These are phyloP conservation scores for Prototheca wickerhamii DNA, from an alignment of 163 green algal species.

Conservation along the genomic window DNA sequence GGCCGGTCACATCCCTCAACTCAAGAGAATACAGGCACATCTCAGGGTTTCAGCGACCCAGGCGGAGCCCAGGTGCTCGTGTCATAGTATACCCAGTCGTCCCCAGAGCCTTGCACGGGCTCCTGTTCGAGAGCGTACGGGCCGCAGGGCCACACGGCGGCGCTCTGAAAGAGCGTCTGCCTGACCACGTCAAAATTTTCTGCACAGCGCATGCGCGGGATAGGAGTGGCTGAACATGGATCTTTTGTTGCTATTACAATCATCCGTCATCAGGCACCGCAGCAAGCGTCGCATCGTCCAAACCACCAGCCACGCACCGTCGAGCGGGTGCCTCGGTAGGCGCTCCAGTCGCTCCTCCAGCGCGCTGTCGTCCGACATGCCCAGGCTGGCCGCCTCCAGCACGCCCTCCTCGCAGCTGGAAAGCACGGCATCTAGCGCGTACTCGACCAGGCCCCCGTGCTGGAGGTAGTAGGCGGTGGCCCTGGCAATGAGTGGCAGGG, in stretches of 20 bases:
- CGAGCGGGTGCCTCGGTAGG: conserved; percentile 18
- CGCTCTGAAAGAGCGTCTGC: conserved; percentile 25
- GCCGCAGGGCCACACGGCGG: conserved; percentile 29
- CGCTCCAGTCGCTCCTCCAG: not conserved
- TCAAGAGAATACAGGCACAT: no score
- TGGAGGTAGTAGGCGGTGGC: conserved; percentile 10
- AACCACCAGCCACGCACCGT: conserved; percentile 4
- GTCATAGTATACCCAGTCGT: conserved; percentile 33
- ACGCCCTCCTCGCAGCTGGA: conserved; percentile 11
- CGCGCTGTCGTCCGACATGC: conserved; percentile 1
- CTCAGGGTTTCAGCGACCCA: no score
- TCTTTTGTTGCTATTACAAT: no score
- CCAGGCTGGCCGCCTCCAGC: not conserved
- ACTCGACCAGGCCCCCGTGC: conserved; percentile 13
- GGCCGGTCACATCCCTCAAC: no score
- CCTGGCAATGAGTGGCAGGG: not conserved
- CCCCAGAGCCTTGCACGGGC: conserved; percentile 1
- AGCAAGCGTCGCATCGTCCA: not conserved
- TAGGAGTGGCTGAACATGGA: not conserved
- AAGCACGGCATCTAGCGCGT: conserved; percentile 24
- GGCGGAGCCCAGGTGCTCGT: conserved; percentile 11
- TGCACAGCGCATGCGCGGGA: not conserved
- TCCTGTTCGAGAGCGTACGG: conserved; percentile 24
- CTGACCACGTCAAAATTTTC: conserved; percentile 25
- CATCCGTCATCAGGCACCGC: not conserved